Evolutionary conservation across 2,329 filamentous ascomycete species (phyloP), one percentile per base, ranked within the genome.

Genomic region (Fusarium sp.): DNA sequence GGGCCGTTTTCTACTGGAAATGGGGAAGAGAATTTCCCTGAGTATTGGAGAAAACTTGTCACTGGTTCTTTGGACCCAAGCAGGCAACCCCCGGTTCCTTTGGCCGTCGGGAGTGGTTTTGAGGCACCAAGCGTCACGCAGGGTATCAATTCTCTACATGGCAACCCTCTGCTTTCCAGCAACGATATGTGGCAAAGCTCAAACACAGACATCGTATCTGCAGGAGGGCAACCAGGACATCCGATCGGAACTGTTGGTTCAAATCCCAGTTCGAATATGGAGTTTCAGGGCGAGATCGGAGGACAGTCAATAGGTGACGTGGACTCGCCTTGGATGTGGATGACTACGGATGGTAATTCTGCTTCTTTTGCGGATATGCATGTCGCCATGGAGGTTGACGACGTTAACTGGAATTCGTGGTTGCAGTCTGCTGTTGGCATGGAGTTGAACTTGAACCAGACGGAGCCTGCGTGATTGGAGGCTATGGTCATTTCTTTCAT

Each of bases 1-100:
- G 81, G 80, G 5, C 80, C 81, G 1, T 68, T 61, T n/a, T 58
- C 39, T 1, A 14, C 35, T 1, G 48, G 10, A 4, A 58, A 70
- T 3, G 50, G 33, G 1, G 57, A 64, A 4, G 39, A 62, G 13
- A 22, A 39, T 6, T 74, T 76, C 16, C 35, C 60, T 2, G 48
- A 76, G 5, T 62, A 75, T 18, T 78, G 76, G 76, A 67, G 54
- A 6, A 43, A 35, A 4, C 64, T 76, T 5, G 54, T 78, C 11
- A 27, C 39, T 4, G 60, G 43, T 6, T n/a, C 45, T 5, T 4
- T 3, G 11, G 35, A 37, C 4, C 2, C 16, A 0, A 5, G 3
- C 3, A 13, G 29, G 6, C 41, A 45, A 22, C 41, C 10, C 39
- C 11, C 10, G 2, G 9, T 16, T 3, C 6, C 31, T 20, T 20